These are phyloP conservation scores for Erythrophleum fordii DNA, from an alignment of 306 rosid species.

Conservation along the genomic window DNA sequence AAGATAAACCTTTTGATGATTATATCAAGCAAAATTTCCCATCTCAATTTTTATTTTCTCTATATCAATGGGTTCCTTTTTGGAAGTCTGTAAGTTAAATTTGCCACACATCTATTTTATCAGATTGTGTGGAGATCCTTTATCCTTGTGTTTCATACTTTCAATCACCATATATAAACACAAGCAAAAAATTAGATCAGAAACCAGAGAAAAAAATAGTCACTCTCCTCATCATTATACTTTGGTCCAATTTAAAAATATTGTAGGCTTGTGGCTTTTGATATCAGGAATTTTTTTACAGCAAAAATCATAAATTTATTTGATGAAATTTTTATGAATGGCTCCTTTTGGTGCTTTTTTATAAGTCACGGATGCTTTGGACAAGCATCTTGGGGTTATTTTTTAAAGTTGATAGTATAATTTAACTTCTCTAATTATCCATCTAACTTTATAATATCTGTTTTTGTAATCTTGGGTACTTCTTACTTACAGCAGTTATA, in stretches of 20 bases:
- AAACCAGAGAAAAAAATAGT: background rate
- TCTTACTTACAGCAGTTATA: background rate
- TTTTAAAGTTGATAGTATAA: background rate
- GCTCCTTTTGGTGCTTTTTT: background rate
- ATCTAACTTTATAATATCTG: background rate
- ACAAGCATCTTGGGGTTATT: background rate
- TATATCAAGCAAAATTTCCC: background rate
- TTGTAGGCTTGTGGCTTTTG: background rate
- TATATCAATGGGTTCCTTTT: background rate
- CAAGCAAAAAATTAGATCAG: background rate
- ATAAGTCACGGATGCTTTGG: background rate
- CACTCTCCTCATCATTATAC: background rate
- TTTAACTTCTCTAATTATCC: background rate
- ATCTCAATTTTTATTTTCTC: background rate
- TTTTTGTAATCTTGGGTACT: background rate
- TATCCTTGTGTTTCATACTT: background rate
- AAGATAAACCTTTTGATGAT: background rate
- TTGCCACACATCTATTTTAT: background rate
- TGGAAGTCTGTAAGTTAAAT: background rate
- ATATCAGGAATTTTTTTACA: background rate
- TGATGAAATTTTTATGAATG: background rate
- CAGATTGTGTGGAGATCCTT: background rate
- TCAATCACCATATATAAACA: background rate
- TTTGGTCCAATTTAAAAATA: background rate
- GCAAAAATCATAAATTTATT: background rate